Percentiles rank a stretch among this genome's conserved stretches.
Conservation (phyloP, 1,284 basidiomycete species). For the Irpex lacteus region DNA sequence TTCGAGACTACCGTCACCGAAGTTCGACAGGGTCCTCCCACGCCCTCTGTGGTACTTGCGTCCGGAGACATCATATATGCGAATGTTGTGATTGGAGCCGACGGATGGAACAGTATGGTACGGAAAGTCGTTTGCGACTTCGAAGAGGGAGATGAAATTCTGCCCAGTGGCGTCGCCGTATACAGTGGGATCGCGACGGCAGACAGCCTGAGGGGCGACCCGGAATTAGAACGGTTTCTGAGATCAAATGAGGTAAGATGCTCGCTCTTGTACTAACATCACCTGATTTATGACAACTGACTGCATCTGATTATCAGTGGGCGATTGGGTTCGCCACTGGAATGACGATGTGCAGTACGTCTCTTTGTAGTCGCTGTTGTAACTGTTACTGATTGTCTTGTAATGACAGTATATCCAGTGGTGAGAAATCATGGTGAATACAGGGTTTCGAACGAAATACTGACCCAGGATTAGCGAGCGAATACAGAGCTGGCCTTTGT, state of each 20-base stretch:
- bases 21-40: constrained; percentile 7
- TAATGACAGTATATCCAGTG: not conserved
- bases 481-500: not conserved
- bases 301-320: not conserved
- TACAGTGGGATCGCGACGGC: constrained; percentile 37
- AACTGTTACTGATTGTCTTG: not conserved
- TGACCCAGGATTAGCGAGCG: not conserved
- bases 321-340: constrained; percentile 6
- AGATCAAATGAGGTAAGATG: constrained; percentile 1
- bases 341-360: constrained; percentile 5
- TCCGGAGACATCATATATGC: constrained; percentile 29
- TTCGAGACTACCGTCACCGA: constrained; percentile 33
- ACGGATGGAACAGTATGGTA: constrained; percentile 1
- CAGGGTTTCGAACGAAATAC: not conserved
- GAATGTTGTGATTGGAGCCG: constrained; percentile 22
- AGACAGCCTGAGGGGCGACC: not conserved
- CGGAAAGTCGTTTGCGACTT: not conserved
- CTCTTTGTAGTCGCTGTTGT: not conserved
- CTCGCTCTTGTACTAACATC: not conserved
- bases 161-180: constrained; percentile 14
- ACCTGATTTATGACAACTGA: not conserved
- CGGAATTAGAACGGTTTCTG: constrained; percentile 1
- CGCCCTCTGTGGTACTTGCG: constrained; percentile 24
- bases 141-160: not conserved
- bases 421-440: not conserved